phyloP scores from a whole-genome alignment of 2,329 filamentous ascomycete genomes.

The Apiospora aurea region DNA sequence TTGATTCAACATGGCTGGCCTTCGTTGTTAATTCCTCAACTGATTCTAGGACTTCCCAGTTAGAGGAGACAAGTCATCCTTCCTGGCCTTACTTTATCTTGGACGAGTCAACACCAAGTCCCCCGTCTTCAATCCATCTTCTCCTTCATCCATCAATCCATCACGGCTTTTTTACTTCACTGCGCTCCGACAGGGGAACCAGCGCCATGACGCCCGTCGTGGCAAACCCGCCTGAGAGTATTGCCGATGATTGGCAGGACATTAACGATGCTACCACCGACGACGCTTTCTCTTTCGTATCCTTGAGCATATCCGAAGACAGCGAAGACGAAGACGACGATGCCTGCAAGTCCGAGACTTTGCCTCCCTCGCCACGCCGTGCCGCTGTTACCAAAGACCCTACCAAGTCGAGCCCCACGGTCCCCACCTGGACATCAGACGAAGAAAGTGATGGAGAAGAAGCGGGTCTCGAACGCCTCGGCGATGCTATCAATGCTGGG shows the following conservation, averaged over 20 bases:
- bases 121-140: not conserved
- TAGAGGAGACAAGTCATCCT: not conserved
- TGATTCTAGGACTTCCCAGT: not conserved
- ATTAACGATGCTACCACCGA: slow-evolving; percentile 27
- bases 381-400: not conserved
- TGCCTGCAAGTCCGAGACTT: not conserved
- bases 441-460: not conserved
- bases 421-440: slow-evolving; percentile 6
- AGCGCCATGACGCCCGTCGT: not conserved
- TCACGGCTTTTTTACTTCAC: not conserved
- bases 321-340: slow-evolving; percentile 23
- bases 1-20: not conserved
- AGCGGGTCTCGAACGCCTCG: not conserved
- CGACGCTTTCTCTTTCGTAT: slow-evolving; percentile 38
- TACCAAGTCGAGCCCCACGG: slow-evolving; percentile 6
- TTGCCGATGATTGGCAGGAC: slow-evolving; percentile 40
- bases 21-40: not conserved
- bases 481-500: not conserved
- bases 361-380: not conserved
- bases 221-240: slow-evolving; percentile 2
- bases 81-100: not conserved
- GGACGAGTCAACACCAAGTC: not conserved
- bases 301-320: slow-evolving; percentile 34
- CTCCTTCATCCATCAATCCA: not conserved
- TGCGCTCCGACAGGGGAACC: not conserved